Percentiles rank a stretch among this genome's conserved stretches.
Evolutionary conservation across 352 stramenopile species (phyloP).

Genomic region (Pythium oligandrum): DNA sequence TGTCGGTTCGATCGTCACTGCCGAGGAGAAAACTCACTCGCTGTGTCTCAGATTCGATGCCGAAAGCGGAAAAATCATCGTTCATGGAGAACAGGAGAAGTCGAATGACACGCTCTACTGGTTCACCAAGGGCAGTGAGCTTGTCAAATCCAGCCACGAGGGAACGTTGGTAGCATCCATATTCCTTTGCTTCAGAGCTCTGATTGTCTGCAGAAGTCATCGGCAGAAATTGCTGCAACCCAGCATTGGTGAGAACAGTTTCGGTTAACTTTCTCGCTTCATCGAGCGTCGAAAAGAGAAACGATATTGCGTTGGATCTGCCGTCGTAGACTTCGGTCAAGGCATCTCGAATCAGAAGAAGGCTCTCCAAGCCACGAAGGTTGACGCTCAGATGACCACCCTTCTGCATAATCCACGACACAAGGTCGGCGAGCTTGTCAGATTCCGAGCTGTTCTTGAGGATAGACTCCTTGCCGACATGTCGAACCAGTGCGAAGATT

Average conservation of each 20-base stretch:
- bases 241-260: conserved; percentile 15
- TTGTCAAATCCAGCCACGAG: conserved; percentile 26
- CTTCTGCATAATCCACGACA: conserved; percentile 37
- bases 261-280: conserved; percentile 38
- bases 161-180: conserved; percentile 24
- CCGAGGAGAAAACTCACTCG: conserved; percentile 71
- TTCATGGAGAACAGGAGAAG: conserved; percentile 59
- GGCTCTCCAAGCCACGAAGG: conserved; percentile 21
- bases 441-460: neutral
- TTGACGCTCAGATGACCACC: conserved; percentile 43
- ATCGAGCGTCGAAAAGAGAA: conserved; percentile 37
- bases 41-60: conserved; percentile 60
- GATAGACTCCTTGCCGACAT: neutral
- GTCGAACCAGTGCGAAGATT: conserved; percentile 13
- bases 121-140: conserved; percentile 23
- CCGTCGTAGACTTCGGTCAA: conserved; percentile 42
- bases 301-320: conserved; percentile 33
- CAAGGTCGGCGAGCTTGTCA: conserved; percentile 19
- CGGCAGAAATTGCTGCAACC: conserved; percentile 6
- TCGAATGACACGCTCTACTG: conserved; percentile 35
- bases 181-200: conserved; percentile 12
- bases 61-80: conserved; percentile 63
- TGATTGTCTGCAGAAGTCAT: conserved; percentile 11
- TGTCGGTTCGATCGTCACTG: conserved; percentile 32
- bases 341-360: conserved; percentile 20